Evolutionary conservation across 768 basidiomycete species (phyloP), one percentile per base, ranked within the genome.

Genomic region (Podaxis pistillaris): DNA sequence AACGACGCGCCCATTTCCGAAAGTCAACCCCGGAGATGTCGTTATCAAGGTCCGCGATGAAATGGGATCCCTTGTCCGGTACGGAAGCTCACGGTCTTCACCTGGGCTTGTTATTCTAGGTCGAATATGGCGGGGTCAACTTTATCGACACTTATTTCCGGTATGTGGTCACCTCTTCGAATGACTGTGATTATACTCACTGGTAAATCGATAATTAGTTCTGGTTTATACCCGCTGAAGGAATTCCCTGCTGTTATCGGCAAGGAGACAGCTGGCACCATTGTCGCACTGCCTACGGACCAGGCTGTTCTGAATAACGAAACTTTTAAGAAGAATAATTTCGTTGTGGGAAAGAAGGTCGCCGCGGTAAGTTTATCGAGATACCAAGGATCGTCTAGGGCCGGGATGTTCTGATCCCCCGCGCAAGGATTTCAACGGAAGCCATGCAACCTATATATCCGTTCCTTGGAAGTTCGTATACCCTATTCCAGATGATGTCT

Each of bases 71-170:
- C 30, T 12, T 13, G 6, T 13, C 37, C 33, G 26, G 19, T 44
- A 44, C 24, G 2, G 38, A 22, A 30, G 24, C 11, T 50, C 4
- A 50, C 24, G 49, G 8, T 13, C 49, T 28, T 22, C 22, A 24
- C 26, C n/a, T 44, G n/a, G 13, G 13, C 41, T 19, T 12, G 49
- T 50, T 50, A 50, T 15, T 24, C 24, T 69, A 89, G 90, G 79
- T 87, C 24, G 85, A 92, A 67, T 94, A 87, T 67, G 76, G 81
- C 8, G 93, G 92, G 6, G 83, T 96, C 68, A 97, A 97, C 78
- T 97, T 91, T 72, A 93, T 90, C 70, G 90, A 92, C 71, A 87
- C 86, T 49, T 96, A 97, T 73, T 86, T 83, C 70, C 81, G 94
- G 85, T 88, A 75, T 72, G 66, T 33, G 8, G 52, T 17, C 19